Evolutionary conservation across 148 eudicot genomes (phyloP).

Genomic region (Suaeda aralocaspica): DNA sequence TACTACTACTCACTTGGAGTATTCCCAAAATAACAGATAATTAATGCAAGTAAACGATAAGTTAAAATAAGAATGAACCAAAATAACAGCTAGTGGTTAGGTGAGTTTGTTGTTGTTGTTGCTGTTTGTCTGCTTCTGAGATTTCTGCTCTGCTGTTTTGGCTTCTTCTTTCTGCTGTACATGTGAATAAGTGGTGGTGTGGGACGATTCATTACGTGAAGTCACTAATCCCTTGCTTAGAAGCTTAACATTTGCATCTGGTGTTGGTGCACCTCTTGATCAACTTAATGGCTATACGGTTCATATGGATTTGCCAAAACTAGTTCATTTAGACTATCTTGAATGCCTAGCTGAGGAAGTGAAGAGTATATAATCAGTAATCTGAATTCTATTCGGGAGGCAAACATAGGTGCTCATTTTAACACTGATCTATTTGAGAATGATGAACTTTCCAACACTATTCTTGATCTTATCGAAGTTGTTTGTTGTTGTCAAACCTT

Average conservation of each 20-base stretch:
- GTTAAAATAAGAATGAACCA: too few relatives aligned
- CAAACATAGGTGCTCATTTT: conserved; percentile 1
- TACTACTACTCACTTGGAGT: too few relatives aligned
- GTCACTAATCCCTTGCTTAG: conserved; percentile 17
- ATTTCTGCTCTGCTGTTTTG: too few relatives aligned
- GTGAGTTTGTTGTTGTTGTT: too few relatives aligned
- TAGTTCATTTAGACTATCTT: conserved; percentile 8
- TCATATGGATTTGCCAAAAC: conserved; percentile 9
- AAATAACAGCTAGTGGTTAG: too few relatives aligned
- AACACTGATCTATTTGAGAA: conserved; percentile 7
- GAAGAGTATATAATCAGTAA: conserved; percentile 2
- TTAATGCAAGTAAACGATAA: too few relatives aligned
- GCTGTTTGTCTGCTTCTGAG: too few relatives aligned
- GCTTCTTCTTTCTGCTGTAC: too few relatives aligned
- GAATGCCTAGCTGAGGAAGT: conserved; percentile 11
- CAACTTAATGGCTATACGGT: neutral
- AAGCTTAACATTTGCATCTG: conserved; percentile 12
- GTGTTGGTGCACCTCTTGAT: neutral
- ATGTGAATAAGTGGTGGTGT: too few relatives aligned
- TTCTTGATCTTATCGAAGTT: conserved; percentile 15
- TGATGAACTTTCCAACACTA: conserved; percentile 7
- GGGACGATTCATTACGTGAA: too few relatives aligned
- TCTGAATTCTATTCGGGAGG: conserved; percentile 7
- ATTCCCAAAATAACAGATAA: too few relatives aligned
- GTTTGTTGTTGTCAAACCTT: conserved; percentile 15